phyloP scores from a whole-genome alignment of 345 rosid genomes.

The Eucalyptus paniculata region DNA sequence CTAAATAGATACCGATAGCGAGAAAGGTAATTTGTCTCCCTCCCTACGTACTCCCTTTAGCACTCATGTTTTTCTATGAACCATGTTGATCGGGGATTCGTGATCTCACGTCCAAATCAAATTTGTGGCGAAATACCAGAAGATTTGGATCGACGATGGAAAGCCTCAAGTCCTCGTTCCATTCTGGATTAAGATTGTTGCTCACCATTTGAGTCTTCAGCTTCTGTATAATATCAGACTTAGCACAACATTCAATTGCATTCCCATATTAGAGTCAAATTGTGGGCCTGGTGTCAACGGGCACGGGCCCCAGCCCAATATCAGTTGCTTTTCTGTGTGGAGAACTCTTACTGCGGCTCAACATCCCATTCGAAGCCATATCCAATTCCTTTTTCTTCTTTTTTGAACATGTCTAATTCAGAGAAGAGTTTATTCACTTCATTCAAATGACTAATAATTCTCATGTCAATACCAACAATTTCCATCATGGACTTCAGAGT shows the following conservation, averaged over 20 bases:
- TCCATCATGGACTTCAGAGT: background rate
- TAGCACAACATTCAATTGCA: background rate
- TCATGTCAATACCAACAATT: background rate
- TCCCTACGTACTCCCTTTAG: background rate
- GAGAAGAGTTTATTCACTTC: too few relatives aligned
- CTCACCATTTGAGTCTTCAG: background rate
- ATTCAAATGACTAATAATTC: background rate
- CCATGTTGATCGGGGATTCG: background rate
- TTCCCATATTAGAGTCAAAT: background rate
- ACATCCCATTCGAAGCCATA: background rate
- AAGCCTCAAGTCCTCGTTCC: background rate
- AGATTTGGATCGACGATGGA: background rate
- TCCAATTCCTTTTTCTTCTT: background rate
- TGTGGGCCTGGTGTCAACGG: background rate
- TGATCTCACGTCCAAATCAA: background rate
- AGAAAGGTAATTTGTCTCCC: background rate
- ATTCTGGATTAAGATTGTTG: background rate
- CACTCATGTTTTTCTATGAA: background rate
- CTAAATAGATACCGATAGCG: background rate
- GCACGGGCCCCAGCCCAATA: background rate
- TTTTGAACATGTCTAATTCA: background rate
- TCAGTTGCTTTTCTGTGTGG: background rate
- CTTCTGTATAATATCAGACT: background rate
- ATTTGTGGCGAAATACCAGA: background rate
- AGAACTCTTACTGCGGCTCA: background rate